A percentile compares a stretch with the other conserved stretches of the same genome.
phyloP scores from a whole-genome alignment of 2,329 filamentous ascomycete genomes.

The Trichophyton schoenleinii region DNA sequence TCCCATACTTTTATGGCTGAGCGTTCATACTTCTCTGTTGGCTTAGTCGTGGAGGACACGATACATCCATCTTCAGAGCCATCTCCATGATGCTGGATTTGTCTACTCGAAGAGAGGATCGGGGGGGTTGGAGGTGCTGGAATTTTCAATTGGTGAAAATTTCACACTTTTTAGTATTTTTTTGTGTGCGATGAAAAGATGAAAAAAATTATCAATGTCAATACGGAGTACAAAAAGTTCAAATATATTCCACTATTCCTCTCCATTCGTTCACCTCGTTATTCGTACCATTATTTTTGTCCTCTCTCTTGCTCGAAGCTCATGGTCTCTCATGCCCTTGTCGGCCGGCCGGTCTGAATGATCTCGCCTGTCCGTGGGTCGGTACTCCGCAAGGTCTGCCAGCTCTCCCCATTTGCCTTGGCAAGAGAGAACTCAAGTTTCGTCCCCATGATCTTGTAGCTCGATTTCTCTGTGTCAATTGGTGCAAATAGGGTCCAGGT shows the following conservation, averaged over 20 bases:
- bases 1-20: slow-evolving; percentile 34
- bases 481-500: slow-evolving; percentile 61
- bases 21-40: slow-evolving; percentile 32
- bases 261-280: background rate
- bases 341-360: slow-evolving; percentile 76
- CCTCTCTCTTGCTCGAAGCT: background rate
- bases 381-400: slow-evolving; percentile 73
- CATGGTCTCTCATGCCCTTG: slow-evolving; percentile 33
- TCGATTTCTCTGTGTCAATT: slow-evolving; percentile 63
- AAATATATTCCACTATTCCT: background rate
- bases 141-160: background rate
- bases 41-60: slow-evolving; percentile 38
- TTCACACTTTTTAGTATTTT: background rate
- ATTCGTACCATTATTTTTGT: background rate
- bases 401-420: slow-evolving; percentile 63
- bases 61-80: slow-evolving; percentile 21
- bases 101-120: background rate
- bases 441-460: slow-evolving; percentile 71
- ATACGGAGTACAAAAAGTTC: background rate
- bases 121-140: background rate
- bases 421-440: slow-evolving; percentile 71
- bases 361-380: slow-evolving; percentile 65
- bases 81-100: slow-evolving; percentile 13
- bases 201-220: background rate
- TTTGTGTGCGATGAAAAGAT: background rate